Conservation (phyloP, 2,329 filamentous ascomycete species). For the Coccinonectria pachysandricola region DNA sequence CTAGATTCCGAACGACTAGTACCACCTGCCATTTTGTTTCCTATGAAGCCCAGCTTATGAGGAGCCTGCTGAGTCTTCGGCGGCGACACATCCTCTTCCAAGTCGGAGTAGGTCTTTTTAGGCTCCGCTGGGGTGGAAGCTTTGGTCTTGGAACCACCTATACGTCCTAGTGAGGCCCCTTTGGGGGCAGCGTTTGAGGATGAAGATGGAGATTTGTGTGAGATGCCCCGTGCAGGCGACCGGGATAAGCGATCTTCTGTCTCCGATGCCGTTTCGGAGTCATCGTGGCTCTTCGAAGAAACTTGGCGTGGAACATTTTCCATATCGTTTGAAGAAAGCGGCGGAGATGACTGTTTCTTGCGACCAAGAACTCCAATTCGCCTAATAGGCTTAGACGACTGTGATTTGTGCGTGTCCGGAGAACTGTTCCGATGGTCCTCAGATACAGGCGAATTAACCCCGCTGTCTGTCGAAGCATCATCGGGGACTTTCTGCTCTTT, state of each 20-base stretch:
- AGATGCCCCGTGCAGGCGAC: too few relatives aligned
- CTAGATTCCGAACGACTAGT: constrained; percentile 1
- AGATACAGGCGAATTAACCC: constrained; percentile 12
- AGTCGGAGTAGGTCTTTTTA: too few relatives aligned
- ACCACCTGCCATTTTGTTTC: constrained; percentile 15
- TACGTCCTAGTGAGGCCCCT: constrained; percentile 29
- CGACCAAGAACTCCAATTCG: constrained; percentile 28
- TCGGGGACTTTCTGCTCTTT: too few relatives aligned
- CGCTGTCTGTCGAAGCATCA: constrained; percentile 25
- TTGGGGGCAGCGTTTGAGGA: constrained; percentile 15
- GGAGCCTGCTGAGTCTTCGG: constrained; percentile 6
- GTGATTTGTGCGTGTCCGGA: constrained; percentile 7
- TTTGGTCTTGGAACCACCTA: constrained; percentile 27
- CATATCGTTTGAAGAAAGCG: too few relatives aligned
- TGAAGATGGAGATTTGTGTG: too few relatives aligned
- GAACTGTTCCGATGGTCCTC: constrained; percentile 3
- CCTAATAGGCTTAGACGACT: constrained; percentile 8
- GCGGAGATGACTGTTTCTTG: constrained; percentile 20
- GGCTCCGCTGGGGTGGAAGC: too few relatives aligned
- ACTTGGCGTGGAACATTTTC: too few relatives aligned
- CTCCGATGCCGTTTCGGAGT: constrained; percentile 36
- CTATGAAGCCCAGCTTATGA: constrained; percentile 26
- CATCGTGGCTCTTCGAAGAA: too few relatives aligned
- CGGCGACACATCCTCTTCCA: too few relatives aligned
- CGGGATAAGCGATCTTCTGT: too few relatives aligned